phyloP scores from a whole-genome alignment of 176 grass and related monocot species.

The Oryza meyeriana region DNA sequence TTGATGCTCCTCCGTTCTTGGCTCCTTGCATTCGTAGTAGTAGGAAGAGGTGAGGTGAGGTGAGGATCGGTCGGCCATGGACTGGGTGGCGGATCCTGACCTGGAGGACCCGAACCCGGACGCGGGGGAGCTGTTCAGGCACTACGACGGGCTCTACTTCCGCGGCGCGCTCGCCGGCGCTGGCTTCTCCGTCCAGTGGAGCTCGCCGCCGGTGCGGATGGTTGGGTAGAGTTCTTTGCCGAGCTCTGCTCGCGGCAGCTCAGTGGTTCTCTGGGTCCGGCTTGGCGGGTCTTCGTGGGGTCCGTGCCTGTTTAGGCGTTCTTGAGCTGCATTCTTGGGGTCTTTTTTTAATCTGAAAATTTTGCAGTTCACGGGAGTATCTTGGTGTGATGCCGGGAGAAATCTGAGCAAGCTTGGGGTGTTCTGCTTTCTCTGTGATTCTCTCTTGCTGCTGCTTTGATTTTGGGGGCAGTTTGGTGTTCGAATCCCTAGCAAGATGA shows the following conservation, averaged over 20 bases:
- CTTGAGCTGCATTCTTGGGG: background rate
- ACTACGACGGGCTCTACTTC: constrained; percentile 76
- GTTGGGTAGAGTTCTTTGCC: constrained; percentile 31
- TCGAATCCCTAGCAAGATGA: background rate
- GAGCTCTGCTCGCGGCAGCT: background rate
- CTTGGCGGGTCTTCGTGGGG: background rate
- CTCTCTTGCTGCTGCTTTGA: background rate
- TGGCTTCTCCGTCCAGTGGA: constrained; percentile 47
- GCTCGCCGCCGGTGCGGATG: constrained; percentile 1
- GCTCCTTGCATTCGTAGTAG: background rate
- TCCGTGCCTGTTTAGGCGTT: background rate
- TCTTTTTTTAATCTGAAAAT: background rate
- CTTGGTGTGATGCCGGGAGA: background rate
- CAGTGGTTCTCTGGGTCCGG: background rate
- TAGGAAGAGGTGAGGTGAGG: background rate
- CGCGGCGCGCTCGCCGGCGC: constrained; percentile 38
- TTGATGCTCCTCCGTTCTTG: background rate
- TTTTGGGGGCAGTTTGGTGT: background rate
- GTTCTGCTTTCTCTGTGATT: background rate
- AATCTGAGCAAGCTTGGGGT: background rate
- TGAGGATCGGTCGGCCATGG: constrained; percentile 16
- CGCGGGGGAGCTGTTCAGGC: constrained; percentile 42
- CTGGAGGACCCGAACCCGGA: constrained; percentile 48
- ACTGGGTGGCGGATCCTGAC: constrained; percentile 9
- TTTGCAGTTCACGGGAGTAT: background rate